Evolutionary conservation across 2,329 filamentous ascomycete genomes (phyloP).

Genomic region (Talaromyces marneffei): DNA sequence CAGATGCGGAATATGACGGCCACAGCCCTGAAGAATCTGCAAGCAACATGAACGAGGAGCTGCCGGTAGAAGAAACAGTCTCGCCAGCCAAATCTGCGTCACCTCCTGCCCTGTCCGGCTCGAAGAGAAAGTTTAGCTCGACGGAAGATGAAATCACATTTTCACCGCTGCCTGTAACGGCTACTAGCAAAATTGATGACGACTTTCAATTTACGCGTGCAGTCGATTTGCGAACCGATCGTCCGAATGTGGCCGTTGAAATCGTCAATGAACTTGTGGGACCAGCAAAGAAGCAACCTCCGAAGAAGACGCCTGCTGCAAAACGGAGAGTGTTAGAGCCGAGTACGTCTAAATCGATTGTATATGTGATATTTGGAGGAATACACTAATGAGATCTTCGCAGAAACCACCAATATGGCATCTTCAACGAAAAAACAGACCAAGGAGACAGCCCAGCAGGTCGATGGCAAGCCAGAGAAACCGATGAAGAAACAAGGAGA

Average conservation of each 20-base stretch:
- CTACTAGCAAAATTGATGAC: constrained; percentile 21
- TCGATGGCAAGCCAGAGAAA: constrained; percentile 11
- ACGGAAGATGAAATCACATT: constrained; percentile 45
- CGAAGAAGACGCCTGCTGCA: constrained; percentile 15
- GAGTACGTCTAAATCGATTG: constrained; percentile 30
- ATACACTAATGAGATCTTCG: constrained; percentile 12
- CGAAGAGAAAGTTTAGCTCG: constrained; percentile 54
- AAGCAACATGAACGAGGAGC: background rate
- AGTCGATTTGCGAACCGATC: constrained; percentile 15
- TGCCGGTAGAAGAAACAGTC: background rate
- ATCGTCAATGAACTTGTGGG: background rate
- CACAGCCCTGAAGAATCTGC: background rate
- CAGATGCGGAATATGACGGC: background rate
- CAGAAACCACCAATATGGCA: constrained; percentile 48
- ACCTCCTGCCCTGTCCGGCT: constrained; percentile 40
- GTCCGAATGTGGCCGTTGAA: background rate
- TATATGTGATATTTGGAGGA: constrained; percentile 10
- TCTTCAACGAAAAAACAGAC: constrained; percentile 27
- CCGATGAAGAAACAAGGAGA: background rate
- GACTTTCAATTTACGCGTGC: constrained; percentile 32
- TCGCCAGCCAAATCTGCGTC: constrained; percentile 5
- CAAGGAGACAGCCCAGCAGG: constrained; percentile 18
- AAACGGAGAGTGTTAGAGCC: constrained; percentile 37
- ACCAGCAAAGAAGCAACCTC: constrained; percentile 13
- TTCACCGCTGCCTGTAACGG: constrained; percentile 9